Base-by-base conservation (phyloP, 371 early-diverging fungal species). In the Chytridium lagenaria region DNA sequence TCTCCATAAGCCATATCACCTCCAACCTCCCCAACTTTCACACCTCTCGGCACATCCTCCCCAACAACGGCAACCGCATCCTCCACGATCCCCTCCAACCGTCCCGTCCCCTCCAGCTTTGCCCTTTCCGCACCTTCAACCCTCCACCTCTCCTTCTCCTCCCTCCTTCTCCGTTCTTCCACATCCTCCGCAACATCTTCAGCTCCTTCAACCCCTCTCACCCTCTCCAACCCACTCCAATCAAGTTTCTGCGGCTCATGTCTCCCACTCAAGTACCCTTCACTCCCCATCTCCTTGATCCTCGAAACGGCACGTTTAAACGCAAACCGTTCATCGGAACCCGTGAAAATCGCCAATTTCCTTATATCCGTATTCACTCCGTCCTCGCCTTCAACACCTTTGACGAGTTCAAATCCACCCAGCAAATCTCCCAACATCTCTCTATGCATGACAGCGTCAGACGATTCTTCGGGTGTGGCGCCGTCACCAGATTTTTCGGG, bases 251-350 rank as follows among this genome's bases (percentile, higher is more conserved):
- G 19, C n/a, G 61, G 61, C 36, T 28, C 61, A 37, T 61, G 61
- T 7, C 5, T 5, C 34, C 10, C 2, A 0, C 1, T 50, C 12
- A 49, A 15, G 71, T 74, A 76, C 31, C 5, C 71, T 12, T 51
- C 23, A 22, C 63, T 38, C 28, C 70, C 28, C 79, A 79, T 79
- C 63, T 79, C 79, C 50, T 71, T 66, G 49, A 79, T 22, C 23
- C 79, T 26, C 0, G 63, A 59, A 22, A 72, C 73, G 10, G 79
- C 79, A 5, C 79, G 49, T 1, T 49, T 3, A 68, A 76, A 79
- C 15, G 79, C 79, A 66, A 79, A 79, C 22, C 59, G 57, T 66
- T 79, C 79, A 7, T 79, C 79, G 69, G 72, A 73, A 26, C 67
- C 79, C 10, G 79, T 76, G 72, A 79, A 73, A 19, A 73, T 71